A percentile compares a stretch with the other conserved stretches of the same genome.
Evolutionary conservation across 805 yeast genomes (phyloP).

Genomic region (Brettanomyces nanus): DNA sequence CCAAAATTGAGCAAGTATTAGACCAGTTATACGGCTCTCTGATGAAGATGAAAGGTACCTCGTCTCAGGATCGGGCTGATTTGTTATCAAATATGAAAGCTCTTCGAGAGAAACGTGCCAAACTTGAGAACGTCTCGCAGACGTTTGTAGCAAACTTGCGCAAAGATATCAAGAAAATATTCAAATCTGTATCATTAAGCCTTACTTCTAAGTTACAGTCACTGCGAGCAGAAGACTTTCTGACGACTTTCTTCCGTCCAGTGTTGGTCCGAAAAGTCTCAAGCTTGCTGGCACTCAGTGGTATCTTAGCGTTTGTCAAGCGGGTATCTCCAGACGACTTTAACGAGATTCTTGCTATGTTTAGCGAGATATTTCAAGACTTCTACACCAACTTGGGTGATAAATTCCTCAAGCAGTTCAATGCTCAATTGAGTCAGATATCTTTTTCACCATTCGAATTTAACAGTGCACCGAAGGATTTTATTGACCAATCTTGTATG

Average conservation of each 20-base stretch:
- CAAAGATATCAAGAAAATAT: conserved; percentile 18
- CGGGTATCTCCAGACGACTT: conserved; percentile 44
- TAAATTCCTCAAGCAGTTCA: conserved; percentile 11
- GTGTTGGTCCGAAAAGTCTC: conserved; percentile 25
- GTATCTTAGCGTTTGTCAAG: conserved; percentile 50
- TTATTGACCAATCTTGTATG: conserved; percentile 10
- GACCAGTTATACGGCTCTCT: conserved; percentile 55
- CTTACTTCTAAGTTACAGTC: conserved; percentile 24
- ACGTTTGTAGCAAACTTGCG: conserved; percentile 42
- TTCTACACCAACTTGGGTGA: conserved; percentile 23
- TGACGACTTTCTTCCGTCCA: conserved; percentile 7
- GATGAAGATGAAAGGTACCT: conserved; percentile 45
- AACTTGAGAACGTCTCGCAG: conserved; percentile 48
- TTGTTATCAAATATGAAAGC: conserved; percentile 63
- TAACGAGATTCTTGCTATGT: conserved; percentile 31
- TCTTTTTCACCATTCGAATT: conserved; percentile 13
- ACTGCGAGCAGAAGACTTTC: conserved; percentile 6
- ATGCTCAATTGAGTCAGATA: conserved; percentile 5
- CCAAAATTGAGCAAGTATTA: conserved; percentile 45
- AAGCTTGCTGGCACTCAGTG: conserved; percentile 36
- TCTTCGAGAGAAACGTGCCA: conserved; percentile 52
- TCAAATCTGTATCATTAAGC: conserved; percentile 21
- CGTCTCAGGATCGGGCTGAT: conserved; percentile 29
- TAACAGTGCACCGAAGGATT: conserved; percentile 13
- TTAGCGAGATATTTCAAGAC: conserved; percentile 24